These are phyloP conservation scores for Zygoascus sp. DNA, from an alignment of 1,139 yeast species.

Conservation along the genomic window DNA sequence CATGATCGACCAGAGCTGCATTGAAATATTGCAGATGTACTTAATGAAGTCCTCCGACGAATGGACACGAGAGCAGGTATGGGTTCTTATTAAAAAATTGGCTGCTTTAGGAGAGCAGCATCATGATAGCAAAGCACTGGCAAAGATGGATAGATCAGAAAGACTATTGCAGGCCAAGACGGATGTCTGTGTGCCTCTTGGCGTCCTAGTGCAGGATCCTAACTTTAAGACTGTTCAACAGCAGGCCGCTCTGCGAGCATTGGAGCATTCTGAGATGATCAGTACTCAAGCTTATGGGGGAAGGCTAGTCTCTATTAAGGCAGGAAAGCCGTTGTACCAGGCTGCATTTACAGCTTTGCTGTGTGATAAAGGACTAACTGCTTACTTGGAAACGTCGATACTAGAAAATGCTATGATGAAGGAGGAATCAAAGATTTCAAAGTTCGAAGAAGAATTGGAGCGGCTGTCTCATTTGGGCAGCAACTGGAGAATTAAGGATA, in stretches of 20 bases:
- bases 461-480: conserved; percentile 47
- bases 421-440: conserved; percentile 61
- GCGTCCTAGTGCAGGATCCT: conserved; percentile 37
- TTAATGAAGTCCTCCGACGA: conserved; percentile 48
- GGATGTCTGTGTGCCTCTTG: conserved; percentile 17
- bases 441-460: conserved; percentile 67
- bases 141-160: neutral
- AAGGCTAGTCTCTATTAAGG: conserved; percentile 56
- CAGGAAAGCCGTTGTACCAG: conserved; percentile 80
- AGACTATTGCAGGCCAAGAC: neutral
- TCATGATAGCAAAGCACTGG: neutral
- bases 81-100: conserved; percentile 71
- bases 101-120: conserved; percentile 32
- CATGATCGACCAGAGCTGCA: conserved; percentile 79
- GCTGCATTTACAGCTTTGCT: conserved; percentile 74
- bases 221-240: conserved; percentile 49
- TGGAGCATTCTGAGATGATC: conserved; percentile 78
- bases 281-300: conserved; percentile 70
- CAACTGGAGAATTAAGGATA: conserved; percentile 47
- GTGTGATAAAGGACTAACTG: conserved; percentile 51
- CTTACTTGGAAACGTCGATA: conserved; percentile 61
- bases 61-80: conserved; percentile 78
- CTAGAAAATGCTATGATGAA: conserved; percentile 49
- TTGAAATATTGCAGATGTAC: conserved; percentile 81
- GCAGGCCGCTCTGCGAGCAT: conserved; percentile 53